phyloP scores from a whole-genome alignment of 257 asterid genomes.

The Solanum piurae region DNA sequence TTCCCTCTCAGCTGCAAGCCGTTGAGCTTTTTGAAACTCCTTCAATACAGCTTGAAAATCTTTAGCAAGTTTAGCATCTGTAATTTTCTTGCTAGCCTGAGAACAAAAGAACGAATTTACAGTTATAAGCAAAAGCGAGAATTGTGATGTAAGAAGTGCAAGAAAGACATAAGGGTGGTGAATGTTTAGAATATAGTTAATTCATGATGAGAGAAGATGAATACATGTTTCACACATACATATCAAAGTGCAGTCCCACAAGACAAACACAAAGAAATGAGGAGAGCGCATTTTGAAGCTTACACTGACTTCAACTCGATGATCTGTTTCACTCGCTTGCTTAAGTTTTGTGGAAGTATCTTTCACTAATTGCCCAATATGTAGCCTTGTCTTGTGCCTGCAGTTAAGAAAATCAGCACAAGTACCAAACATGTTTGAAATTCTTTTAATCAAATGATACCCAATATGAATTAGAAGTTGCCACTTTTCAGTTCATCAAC shows the following conservation, averaged over 20 bases:
- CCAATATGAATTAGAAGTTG: not conserved
- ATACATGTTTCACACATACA: not conserved
- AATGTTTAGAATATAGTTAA: not conserved
- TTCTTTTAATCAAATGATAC: not conserved
- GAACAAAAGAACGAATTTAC: not conserved
- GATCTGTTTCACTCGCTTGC: slow-evolving; percentile 67
- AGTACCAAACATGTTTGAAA: not conserved
- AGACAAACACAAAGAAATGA: not conserved
- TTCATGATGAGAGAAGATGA: not conserved
- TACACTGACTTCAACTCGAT: slow-evolving; percentile 61
- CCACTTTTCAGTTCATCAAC: not conserved
- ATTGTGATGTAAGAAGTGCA: not conserved
- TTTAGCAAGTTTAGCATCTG: slow-evolving; percentile 96
- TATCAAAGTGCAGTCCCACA: not conserved
- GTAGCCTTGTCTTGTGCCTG: slow-evolving; percentile 73
- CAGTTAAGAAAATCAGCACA: slow-evolving; percentile 4
- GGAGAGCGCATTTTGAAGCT: slow-evolving; percentile 4
- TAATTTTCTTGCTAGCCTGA: slow-evolving; percentile 83
- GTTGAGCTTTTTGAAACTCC: slow-evolving; percentile 65
- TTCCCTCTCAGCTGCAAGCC: slow-evolving; percentile 37
- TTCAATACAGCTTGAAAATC: slow-evolving; percentile 87
- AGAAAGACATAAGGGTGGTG: not conserved
- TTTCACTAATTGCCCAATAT: slow-evolving; percentile 62
- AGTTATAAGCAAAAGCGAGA: not conserved
- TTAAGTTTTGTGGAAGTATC: slow-evolving; percentile 70